Evolutionary conservation across 1,284 basidiomycete species (phyloP), one percentile per base, ranked within the genome.

Genomic region (Xerocomus tenax): DNA sequence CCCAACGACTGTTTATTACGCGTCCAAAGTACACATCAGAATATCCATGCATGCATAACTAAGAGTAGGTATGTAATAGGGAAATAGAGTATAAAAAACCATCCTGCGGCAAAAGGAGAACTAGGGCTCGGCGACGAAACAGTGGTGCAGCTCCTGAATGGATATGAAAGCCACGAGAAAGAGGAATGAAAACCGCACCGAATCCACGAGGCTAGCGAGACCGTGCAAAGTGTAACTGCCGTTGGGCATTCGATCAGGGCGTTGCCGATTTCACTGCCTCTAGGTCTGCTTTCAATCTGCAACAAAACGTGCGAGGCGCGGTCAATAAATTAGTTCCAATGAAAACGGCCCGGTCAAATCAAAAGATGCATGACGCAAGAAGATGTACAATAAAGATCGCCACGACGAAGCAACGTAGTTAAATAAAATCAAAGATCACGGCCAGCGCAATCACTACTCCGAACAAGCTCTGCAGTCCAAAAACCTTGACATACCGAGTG

Each of bases 401-500:
- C 44, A 41, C 52, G 58, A 54, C 28, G 55, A 58, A 53, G 52
- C 51, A 52, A 56, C 35, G 43, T 59, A 51, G 38, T 59, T 67
- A 77, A 62, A 77, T 70, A 55, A 78, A 70, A 60, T 74, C 74
- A 60, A 74, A 75, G 57, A 81, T 69, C 62, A 77, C 73, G 67
- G 69, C 79, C 66, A 82, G 70, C 60, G 75, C 72, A 61, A 77
- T 67, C 53, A 76, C 63, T 57, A 72, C 74, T 56, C 76, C 74
- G 52, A 78, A 61, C 57, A 80, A 77, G 62, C 74, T 74, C 65
- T 81, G 79, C 58, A 78, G 67, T 56, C 75, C 72, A 66, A 79
- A 79, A 60, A 78, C 69, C 59, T 68, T 72, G 58, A 82, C 85
- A 72, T 83, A 89, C 87, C 82, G 77, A 62, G 81, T 81, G 51